A percentile compares a stretch with the other conserved stretches of the same genome.
Evolutionary conservation across 2,329 filamentous ascomycete species (phyloP).

Genomic region (Beauveria bassiana): DNA sequence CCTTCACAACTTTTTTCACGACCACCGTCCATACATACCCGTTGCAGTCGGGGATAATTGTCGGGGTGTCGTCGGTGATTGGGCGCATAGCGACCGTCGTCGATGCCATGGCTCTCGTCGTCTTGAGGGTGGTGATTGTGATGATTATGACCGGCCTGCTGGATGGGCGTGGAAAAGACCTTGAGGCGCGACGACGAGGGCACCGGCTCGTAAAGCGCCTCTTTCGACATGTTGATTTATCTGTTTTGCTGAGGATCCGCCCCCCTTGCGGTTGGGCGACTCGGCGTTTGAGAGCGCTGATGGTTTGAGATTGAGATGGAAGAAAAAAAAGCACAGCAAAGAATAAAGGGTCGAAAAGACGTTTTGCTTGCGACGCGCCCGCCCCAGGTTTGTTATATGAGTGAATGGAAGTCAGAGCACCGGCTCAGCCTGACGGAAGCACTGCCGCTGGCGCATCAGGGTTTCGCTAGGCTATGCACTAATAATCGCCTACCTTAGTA

Average conservation of each 20-base stretch:
- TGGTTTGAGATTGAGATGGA: neutral
- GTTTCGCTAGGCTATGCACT: neutral
- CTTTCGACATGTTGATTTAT: neutral
- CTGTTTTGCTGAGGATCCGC: neutral
- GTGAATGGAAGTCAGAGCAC: neutral
- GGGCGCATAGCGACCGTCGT: neutral
- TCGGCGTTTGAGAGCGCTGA: neutral
- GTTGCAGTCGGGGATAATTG: slow-evolving; percentile 7
- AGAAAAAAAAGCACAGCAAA: neutral
- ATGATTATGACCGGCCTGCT: neutral
- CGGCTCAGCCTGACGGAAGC: neutral
- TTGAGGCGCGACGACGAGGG: slow-evolving; percentile 1
- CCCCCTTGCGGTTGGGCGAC: neutral
- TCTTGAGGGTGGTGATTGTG: neutral
- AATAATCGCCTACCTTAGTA: neutral
- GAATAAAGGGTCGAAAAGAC: neutral
- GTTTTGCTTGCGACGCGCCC: neutral
- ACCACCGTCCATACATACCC: neutral
- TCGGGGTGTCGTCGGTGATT: slow-evolving; percentile 7
- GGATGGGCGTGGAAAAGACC: slow-evolving; percentile 8
- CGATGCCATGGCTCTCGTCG: neutral
- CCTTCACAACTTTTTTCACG: too few species aligned
- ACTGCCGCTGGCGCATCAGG: neutral
- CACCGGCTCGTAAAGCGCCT: slow-evolving; percentile 8
- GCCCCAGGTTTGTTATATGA: neutral